Percentiles rank a stretch among this genome's conserved stretches.
Evolutionary conservation across 108 stramenopile species (phyloP).

Genomic region (Chaetoceros tenuissimus): DNA sequence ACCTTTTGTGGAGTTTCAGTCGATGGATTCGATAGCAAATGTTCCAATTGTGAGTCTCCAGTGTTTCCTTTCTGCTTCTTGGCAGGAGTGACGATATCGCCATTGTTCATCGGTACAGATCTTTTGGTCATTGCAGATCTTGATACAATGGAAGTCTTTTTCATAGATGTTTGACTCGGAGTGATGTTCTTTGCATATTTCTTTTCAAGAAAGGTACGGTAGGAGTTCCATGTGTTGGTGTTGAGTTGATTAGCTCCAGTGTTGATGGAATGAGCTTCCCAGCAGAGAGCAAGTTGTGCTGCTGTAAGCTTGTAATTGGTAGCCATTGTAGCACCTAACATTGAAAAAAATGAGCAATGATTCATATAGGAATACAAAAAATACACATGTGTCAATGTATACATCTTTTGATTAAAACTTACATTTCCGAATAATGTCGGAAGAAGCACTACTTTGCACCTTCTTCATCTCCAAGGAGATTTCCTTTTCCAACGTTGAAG

Average conservation of each 20-base stretch:
- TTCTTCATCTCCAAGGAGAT: no score
- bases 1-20: constrained; percentile 1
- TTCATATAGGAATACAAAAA: no score
- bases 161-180: constrained; percentile 3
- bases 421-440: no score
- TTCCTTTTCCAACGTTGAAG: no score
- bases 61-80: constrained; percentile 1
- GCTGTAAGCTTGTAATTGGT: constrained; percentile 32
- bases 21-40: background rate
- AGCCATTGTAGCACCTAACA: constrained; percentile 40
- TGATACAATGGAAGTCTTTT: constrained; percentile 10
- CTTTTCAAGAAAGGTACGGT: constrained; percentile 32
- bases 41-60: background rate
- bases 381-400: no score
- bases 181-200: constrained; percentile 9
- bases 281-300: constrained; percentile 44
- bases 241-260: constrained; percentile 35
- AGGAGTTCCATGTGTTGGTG: constrained; percentile 41
- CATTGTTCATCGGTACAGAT: constrained; percentile 9
- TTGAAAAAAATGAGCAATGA: background rate
- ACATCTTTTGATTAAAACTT: no score
- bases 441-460: no score
- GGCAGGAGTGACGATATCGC: constrained; percentile 21
- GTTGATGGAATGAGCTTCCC: constrained; percentile 71
- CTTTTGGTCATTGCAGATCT: constrained; percentile 12